Base-by-base conservation (phyloP, 228 moss, liverwort and hornwort genomes). In the Sphagnum magellanicum region DNA sequence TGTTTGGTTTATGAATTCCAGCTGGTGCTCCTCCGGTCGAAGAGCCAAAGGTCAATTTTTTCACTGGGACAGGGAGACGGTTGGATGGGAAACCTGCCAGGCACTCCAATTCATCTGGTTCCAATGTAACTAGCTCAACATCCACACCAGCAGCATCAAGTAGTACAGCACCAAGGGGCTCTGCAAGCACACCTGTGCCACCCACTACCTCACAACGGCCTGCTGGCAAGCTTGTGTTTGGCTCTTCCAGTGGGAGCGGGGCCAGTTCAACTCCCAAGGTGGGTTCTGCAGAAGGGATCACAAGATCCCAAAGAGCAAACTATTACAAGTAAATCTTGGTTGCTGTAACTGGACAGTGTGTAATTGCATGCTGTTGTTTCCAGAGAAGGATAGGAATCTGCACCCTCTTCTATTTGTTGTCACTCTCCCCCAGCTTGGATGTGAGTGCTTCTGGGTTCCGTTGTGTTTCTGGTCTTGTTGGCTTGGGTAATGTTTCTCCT, bases 41-140 rank as follows among this genome's bases (percentile, higher is more conserved):
- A 80, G 93, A 90, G 76, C 75, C 85, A 53, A 93, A 89, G 75
- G 90, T 90, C 64, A 92, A 79, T 66, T 83, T 90, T n/a, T 98
- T 98, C 16, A 82, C 79, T 58, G 98, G 98, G 70, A 76, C 87
- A 67, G 98, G 90, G 52, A 90, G 94, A 60, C 87, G 98, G 59
- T 76, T 98, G 67, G 98, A 98, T 68, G 98, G 98, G 63, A 98
- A 98, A 75, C 98, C 98, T 72, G 91, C 88, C 16, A 98, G 81
- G 74, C 55, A 1, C 12, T 8, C 9, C 55, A 67, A 63, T 49
- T 81, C 85, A 16, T 76, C 79, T 50, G 82, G 90, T 47, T 82
- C 91, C 6, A 32, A 77, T 63, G 75, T 75, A 67, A 67, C 67
- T 66, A 6, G 48, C 49, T 66, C 80, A 50, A 65, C 85, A 50